Evolutionary conservation across 1,284 basidiomycete genomes (phyloP), one percentile per base, ranked within the genome.

Genomic region (Phaffia rhodozyma): DNA sequence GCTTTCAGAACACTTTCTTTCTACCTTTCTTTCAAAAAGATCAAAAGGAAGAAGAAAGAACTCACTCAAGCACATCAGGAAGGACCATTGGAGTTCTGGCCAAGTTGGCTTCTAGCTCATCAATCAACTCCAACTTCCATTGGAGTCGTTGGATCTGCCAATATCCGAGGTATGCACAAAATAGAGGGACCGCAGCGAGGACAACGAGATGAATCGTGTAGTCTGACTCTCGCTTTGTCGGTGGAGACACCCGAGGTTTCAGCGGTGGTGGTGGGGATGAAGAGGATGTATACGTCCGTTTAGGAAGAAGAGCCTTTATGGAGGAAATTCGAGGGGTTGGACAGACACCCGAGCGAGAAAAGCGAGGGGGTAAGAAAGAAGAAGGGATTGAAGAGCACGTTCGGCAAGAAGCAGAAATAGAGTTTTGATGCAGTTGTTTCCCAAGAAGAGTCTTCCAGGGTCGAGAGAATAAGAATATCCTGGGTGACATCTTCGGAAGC

Each of bases 71-170:
- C 74, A 84, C 83, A 52, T 80, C 81, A 1, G 94, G 94, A 29
- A 99, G 78, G 29, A 79, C 73, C 66, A 98, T 82, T 0, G 96
- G 88, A 47, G 84, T 83, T 34, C 86, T 81, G 66, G 86, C 81
- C 32, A 97, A 78, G 77, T 97, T 97, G 74, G 89, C 85, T 72
- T 97, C 89, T 53, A 98, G 80, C 72, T 97, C 91, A 68, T 97
- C 90, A 68, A 98, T 97, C 66, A 98, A 80, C 60, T 83, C 82
- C 38, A 97, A 79, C 76, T 99, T 99, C 96, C 96, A 99, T 73
- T 90, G 84, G 53, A 98, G 80, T 51, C 96, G 82, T 70, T 90
- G 82, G 38, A 84, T 71, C 73, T 99, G 94, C 96, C 94, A 98
- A 47, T 86, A 85, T 25, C 94, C 94, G 65, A 98, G 79, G n/a